Conservation (phyloP, 1,139 yeast genomes). For the Pichia sp. region DNA sequence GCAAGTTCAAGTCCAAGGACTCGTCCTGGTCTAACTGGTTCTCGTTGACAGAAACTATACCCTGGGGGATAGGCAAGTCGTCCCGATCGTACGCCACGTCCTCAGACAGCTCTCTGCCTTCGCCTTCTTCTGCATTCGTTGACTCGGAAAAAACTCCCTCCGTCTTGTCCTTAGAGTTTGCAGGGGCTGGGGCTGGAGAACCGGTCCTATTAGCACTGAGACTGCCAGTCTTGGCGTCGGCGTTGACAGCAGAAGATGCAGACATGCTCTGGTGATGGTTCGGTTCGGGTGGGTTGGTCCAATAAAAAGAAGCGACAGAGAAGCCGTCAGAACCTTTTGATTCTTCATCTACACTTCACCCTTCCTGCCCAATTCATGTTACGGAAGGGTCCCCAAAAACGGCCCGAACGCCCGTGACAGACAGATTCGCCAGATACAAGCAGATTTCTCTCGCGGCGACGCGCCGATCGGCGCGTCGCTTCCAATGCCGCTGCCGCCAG, state of each 20-base stretch:
- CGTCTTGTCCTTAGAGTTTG: not conserved
- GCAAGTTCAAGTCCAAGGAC: constrained; percentile 58
- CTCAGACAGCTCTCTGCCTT: constrained; percentile 1
- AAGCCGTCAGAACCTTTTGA: not conserved
- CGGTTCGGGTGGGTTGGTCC: not conserved
- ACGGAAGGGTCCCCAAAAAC: too few relatives aligned
- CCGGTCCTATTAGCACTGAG: not conserved
- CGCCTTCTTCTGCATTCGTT: not conserved
- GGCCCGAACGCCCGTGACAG: too few relatives aligned
- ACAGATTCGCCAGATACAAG: too few relatives aligned
- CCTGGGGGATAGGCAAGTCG: constrained; percentile 31
- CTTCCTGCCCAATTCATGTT: not conserved
- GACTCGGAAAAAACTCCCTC: not conserved
- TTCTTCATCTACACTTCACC: not conserved
- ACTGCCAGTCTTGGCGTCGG: not conserved
- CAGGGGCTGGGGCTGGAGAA: not conserved
- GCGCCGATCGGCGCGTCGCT: not conserved
- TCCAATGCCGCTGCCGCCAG: too few relatives aligned
- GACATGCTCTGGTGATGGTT: not conserved
- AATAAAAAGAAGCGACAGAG: not conserved
- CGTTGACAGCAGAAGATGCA: not conserved
- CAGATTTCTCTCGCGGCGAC: not conserved
- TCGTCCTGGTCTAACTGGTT: constrained; percentile 36
- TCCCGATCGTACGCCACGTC: constrained; percentile 29
- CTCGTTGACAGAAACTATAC: constrained; percentile 32